Conservation (phyloP, 257 asterid genomes). For the Solanum lignicaule region DNA sequence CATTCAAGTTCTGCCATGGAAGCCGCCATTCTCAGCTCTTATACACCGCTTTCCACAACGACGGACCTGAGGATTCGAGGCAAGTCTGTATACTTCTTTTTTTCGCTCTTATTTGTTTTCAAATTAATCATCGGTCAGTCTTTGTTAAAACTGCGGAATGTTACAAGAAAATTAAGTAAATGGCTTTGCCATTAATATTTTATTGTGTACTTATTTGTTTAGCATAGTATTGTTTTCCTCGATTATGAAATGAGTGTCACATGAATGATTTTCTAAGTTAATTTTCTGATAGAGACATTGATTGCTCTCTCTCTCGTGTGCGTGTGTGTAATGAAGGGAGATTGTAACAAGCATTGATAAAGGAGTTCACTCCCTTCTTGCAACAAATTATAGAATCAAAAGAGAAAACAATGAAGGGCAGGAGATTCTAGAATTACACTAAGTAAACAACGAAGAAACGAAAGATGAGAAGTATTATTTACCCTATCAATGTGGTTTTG, state of each 20-base stretch:
- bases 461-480: not conserved
- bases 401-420: not conserved
- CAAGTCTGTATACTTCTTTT: not conserved
- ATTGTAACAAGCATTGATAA: not conserved
- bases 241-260: not conserved
- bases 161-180: not conserved
- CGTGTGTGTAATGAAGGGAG: not conserved
- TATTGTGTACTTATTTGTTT: not conserved
- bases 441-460: not conserved
- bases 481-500: not conserved
- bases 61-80: slow-evolving; percentile 12
- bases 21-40: slow-evolving; percentile 40
- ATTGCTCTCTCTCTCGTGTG: not conserved
- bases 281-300: not conserved
- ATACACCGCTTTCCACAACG: slow-evolving; percentile 10
- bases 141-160: not conserved
- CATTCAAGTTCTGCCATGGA: slow-evolving; percentile 35
- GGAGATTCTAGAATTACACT: not conserved
- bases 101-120: not conserved
- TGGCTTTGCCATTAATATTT: not conserved
- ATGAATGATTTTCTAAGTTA: not conserved
- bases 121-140: not conserved
- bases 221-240: not conserved
- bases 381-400: not conserved
- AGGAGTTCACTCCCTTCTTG: not conserved